A percentile compares a stretch with the other conserved stretches of the same genome.
phyloP scores from a whole-genome alignment of 83 land plant genomes.

The Picea engelmannii region DNA sequence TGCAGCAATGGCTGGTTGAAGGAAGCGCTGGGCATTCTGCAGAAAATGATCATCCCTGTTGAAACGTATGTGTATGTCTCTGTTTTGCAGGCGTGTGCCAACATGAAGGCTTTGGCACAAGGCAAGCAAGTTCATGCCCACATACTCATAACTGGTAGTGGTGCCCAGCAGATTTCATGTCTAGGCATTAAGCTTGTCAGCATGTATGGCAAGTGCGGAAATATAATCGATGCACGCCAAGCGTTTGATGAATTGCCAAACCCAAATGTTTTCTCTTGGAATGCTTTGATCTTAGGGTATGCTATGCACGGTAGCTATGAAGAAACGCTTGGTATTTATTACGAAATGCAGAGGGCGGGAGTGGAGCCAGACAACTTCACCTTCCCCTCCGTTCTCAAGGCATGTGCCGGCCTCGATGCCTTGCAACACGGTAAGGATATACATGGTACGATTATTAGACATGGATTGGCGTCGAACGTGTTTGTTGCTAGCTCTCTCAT shows the following conservation, averaged over 20 bases:
- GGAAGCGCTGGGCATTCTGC: too few species aligned
- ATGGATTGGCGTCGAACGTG: background rate
- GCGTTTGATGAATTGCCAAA: conserved; percentile 2
- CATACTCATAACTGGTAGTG: conserved; percentile 2
- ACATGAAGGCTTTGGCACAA: background rate
- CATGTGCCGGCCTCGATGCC: conserved; percentile 8
- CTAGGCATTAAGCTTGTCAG: background rate
- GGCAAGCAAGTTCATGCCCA: background rate
- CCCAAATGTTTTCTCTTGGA: conserved; percentile 18
- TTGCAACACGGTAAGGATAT: conserved; percentile 9
- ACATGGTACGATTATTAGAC: conserved; percentile 15
- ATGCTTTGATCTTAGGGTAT: background rate
- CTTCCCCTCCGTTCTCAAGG: conserved; percentile 13
- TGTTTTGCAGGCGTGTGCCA: background rate
- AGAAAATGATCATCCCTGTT: too few species aligned
- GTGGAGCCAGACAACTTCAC: conserved; percentile 13
- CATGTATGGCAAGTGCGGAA: conserved; percentile 1
- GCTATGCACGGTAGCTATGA: background rate
- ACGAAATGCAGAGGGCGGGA: background rate
- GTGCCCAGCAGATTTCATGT: background rate
- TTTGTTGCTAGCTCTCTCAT: conserved; percentile 16
- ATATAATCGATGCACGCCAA: background rate
- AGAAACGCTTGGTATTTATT: conserved; percentile 2
- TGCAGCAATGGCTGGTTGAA: too few species aligned
- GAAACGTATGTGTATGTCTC: background rate